Conservation (phyloP, 1,139 yeast genomes). For the Komagataea norvegica region DNA sequence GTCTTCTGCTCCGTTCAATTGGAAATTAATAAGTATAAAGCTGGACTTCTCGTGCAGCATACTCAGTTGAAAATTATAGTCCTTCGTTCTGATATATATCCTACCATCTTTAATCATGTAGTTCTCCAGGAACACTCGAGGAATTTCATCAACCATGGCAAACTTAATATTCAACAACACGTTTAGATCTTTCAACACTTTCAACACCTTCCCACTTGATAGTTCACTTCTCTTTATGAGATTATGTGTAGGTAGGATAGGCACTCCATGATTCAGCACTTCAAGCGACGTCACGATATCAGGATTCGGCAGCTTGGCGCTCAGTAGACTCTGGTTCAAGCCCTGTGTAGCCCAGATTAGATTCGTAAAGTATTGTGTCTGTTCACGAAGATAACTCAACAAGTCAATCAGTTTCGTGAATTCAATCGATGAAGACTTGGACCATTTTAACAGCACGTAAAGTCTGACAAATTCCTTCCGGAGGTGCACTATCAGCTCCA, state of each 20-base stretch:
- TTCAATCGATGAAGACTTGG: constrained; percentile 58
- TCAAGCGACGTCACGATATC: constrained; percentile 84
- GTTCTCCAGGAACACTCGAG: constrained; percentile 49
- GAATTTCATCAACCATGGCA: constrained; percentile 62
- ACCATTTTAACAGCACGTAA: constrained; percentile 86
- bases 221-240: constrained; percentile 49
- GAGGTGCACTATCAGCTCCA: constrained; percentile 62
- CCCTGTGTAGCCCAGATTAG: constrained; percentile 56
- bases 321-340: constrained; percentile 60
- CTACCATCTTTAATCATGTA: constrained; percentile 74
- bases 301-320: constrained; percentile 87
- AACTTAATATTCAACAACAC: constrained; percentile 69
- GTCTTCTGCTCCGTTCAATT: constrained; percentile 47
- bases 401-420: constrained; percentile 76
- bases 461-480: constrained; percentile 81
- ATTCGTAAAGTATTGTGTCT: constrained; percentile 62
- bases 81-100: constrained; percentile 61
- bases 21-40: constrained; percentile 72
- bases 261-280: constrained; percentile 73
- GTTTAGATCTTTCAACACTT: constrained; percentile 65
- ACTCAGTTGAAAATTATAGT: constrained; percentile 67
- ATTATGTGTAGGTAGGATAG: constrained; percentile 65
- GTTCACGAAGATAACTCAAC: constrained; percentile 82
- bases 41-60: constrained; percentile 70
- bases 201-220: constrained; percentile 47